Conservation (phyloP, 768 basidiomycete genomes). For the Multifurca ochricompacta region DNA sequence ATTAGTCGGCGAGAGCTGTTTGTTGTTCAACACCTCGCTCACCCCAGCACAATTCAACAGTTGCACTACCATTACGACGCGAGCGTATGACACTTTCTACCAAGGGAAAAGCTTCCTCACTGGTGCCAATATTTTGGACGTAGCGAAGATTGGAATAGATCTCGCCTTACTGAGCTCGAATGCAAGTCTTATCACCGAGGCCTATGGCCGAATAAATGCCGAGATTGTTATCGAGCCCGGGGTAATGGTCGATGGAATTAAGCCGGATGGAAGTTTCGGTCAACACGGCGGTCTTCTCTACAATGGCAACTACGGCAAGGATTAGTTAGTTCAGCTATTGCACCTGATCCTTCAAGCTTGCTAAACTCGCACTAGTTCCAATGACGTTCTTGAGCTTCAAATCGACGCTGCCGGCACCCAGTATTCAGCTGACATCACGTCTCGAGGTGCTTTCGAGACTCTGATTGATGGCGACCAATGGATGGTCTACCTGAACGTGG, state of each 20-base stretch:
- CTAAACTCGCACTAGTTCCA: constrained; percentile 35
- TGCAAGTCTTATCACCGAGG: constrained; percentile 38
- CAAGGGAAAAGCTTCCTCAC: constrained; percentile 36
- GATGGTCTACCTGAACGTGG: constrained; percentile 59
- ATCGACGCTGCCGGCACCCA: constrained; percentile 51
- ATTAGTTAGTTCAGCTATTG: constrained; percentile 30
- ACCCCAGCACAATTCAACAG: constrained; percentile 3
- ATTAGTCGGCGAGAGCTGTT: constrained; percentile 17
- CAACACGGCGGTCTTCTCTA: constrained; percentile 58
- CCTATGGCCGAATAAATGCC: constrained; percentile 42
- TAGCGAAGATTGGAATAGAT: constrained; percentile 37
- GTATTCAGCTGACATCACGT: constrained; percentile 36
- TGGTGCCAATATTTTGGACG: constrained; percentile 60
- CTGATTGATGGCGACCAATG: constrained; percentile 54
- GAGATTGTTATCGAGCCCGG: constrained; percentile 45
- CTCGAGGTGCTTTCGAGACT: constrained; percentile 43
- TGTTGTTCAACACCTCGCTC: constrained; percentile 18
- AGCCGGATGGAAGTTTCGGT: constrained; percentile 35
- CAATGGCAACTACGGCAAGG: constrained; percentile 60
- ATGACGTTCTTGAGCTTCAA: constrained; percentile 56
- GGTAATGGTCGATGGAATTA: constrained; percentile 52
- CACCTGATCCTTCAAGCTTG: neutral
- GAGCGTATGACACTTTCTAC: constrained; percentile 19
- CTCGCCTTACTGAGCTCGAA: constrained; percentile 27
- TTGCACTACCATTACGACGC: constrained; percentile 15